Conservation (phyloP, 2,329 filamentous ascomycete species). For the Botrytis sinoallii region DNA sequence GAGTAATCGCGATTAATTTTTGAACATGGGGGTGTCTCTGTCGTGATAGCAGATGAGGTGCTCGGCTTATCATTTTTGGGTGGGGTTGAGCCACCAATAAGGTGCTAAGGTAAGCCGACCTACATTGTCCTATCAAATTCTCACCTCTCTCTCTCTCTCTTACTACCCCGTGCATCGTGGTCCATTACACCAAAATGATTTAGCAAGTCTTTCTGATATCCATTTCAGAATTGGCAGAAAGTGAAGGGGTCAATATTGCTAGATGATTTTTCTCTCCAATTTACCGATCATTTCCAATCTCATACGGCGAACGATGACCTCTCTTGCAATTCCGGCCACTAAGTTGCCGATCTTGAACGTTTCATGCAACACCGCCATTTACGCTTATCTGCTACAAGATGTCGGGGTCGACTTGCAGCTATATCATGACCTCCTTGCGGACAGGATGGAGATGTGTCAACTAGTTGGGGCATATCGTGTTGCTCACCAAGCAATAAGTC, state of each 20-base stretch:
- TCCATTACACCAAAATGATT: background rate
- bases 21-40: constrained; percentile 5
- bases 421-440: background rate
- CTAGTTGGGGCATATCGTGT: background rate
- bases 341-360: background rate
- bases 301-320: background rate
- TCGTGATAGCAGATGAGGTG: constrained; percentile 9
- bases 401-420: background rate
- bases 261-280: background rate
- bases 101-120: background rate
- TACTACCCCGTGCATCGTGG: background rate
- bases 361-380: background rate
- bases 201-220: background rate
- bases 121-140: background rate
- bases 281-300: background rate
- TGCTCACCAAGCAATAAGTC: background rate
- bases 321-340: background rate
- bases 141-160: background rate
- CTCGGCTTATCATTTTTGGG: constrained; percentile 2
- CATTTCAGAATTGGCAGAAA: background rate
- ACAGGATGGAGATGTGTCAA: background rate
- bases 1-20: background rate
- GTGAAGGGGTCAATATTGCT: background rate
- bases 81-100: background rate
- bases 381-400: background rate